Conservation (phyloP, 225 moss, liverwort and hornwort genomes). For the Takakia lepidozioides region DNA sequence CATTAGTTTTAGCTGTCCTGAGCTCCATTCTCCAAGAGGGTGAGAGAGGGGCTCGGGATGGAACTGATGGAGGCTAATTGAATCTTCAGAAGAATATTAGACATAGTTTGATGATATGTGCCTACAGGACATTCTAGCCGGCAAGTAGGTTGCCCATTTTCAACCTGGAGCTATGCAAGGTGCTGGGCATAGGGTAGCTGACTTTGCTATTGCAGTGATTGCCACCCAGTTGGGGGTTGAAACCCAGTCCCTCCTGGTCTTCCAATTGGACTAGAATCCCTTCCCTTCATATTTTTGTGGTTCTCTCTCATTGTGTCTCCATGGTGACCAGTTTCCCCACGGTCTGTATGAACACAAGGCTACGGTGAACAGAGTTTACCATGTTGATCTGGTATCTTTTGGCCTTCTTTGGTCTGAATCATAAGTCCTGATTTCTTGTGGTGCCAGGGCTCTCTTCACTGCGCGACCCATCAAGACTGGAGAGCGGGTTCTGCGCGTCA, state of each 20-base stretch:
- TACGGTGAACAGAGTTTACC: no score
- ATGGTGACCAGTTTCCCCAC: no score
- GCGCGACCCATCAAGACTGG: slow-evolving; percentile 35
- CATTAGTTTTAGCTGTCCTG: neutral
- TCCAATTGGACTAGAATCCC: neutral
- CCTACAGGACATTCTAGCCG: neutral
- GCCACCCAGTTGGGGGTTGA: no score
- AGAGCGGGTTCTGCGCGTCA: slow-evolving; percentile 39
- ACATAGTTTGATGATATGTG: neutral
- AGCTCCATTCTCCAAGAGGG: neutral
- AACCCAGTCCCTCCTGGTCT: no score
- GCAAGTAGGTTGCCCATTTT: neutral
- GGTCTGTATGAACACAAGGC: no score
- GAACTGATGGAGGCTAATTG: no score
- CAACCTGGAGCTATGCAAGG: no score
- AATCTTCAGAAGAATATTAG: neutral
- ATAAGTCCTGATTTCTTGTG: neutral
- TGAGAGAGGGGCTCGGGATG: no score
- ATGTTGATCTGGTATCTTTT: neutral
- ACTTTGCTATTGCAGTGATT: no score
- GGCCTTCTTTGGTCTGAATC: neutral
- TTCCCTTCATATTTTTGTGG: neutral
- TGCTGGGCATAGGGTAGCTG: no score
- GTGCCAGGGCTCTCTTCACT: slow-evolving; percentile 24
- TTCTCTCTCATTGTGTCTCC: no score